Evolutionary conservation across 129 eudicot species (phyloP).

Genomic region (sunflower (Helianthus annuus)): DNA sequence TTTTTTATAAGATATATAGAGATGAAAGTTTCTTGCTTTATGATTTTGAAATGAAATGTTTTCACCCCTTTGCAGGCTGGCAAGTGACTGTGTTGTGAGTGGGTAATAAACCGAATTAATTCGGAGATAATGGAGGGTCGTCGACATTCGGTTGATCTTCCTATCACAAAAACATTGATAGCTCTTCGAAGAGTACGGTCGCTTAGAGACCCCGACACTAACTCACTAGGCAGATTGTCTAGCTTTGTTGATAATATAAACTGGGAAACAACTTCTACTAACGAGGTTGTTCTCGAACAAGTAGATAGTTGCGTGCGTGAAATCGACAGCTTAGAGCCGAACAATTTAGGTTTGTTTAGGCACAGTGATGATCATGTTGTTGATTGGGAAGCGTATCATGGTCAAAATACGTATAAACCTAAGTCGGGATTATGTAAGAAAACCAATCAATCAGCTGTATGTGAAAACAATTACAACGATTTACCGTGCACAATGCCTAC

Average conservation of each 20-base stretch:
- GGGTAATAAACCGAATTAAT: slow-evolving; percentile 8
- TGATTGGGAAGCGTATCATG: slow-evolving; percentile 38
- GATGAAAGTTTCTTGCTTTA: slow-evolving; percentile 24
- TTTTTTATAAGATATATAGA: slow-evolving; percentile 24
- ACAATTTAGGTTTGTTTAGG: slow-evolving; percentile 35
- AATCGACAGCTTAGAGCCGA: slow-evolving; percentile 24
- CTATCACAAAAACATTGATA: slow-evolving; percentile 73
- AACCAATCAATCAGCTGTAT: slow-evolving; percentile 31
- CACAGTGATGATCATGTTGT: slow-evolving; percentile 37
- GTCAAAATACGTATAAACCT: slow-evolving; percentile 35
- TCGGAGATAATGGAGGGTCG: slow-evolving; percentile 71
- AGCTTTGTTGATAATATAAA: slow-evolving; percentile 61
- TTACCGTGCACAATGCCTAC: slow-evolving; percentile 48
- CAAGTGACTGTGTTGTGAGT: slow-evolving; percentile 26
- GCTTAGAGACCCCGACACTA: slow-evolving; percentile 92
- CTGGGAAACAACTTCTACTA: slow-evolving; percentile 80
- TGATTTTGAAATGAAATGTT: slow-evolving; percentile 26
- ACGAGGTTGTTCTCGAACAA: slow-evolving; percentile 62
- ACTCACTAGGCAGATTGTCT: slow-evolving; percentile 68
- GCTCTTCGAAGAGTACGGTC: slow-evolving; percentile 97
- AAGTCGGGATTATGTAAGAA: slow-evolving; percentile 27
- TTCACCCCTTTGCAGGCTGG: slow-evolving; percentile 25
- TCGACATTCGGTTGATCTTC: slow-evolving; percentile 89
- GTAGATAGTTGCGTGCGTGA: slow-evolving; percentile 31
- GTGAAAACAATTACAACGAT: slow-evolving; percentile 45